These are phyloP conservation scores for Serpula lacrymans DNA, from an alignment of 768 basidiomycete genomes.

Conservation along the genomic window DNA sequence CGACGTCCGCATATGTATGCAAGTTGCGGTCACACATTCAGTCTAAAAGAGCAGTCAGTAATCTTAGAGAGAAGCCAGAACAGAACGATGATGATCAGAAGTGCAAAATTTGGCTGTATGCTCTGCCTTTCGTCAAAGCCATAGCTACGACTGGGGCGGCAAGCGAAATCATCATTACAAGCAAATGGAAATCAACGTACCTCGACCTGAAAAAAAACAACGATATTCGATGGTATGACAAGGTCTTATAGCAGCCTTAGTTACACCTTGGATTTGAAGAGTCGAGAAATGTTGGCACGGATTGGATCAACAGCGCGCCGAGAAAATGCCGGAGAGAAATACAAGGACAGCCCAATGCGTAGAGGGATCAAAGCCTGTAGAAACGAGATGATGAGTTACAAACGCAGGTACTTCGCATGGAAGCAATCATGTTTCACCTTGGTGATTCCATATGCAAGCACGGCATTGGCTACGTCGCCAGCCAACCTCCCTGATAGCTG, in stretches of 20 bases:
- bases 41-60: too few relatives aligned
- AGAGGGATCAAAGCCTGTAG: conserved; percentile 68
- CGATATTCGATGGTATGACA: too few relatives aligned
- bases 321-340: conserved; percentile 71
- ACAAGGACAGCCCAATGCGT: conserved; percentile 69
- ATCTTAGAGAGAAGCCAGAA: too few relatives aligned
- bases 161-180: conserved; percentile 56
- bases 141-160: conserved; percentile 75
- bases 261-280: conserved; percentile 11
- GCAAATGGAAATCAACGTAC: conserved; percentile 13
- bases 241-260: too few relatives aligned
- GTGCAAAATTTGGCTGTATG: conserved; percentile 68
- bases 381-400: not conserved
- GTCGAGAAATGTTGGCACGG: conserved; percentile 25
- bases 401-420: not conserved
- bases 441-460: conserved; percentile 75
- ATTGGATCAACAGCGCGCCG: conserved; percentile 63
- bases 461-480: conserved; percentile 78
- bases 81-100: conserved; percentile 41
- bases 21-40: too few relatives aligned
- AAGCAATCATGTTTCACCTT: conserved; percentile 48
- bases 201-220: too few relatives aligned
- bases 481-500: conserved; percentile 45
- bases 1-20: too few relatives aligned
- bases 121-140: conserved; percentile 65